Conservation (phyloP, 345 rosid genomes). For the Bruguiera parviflora region DNA sequence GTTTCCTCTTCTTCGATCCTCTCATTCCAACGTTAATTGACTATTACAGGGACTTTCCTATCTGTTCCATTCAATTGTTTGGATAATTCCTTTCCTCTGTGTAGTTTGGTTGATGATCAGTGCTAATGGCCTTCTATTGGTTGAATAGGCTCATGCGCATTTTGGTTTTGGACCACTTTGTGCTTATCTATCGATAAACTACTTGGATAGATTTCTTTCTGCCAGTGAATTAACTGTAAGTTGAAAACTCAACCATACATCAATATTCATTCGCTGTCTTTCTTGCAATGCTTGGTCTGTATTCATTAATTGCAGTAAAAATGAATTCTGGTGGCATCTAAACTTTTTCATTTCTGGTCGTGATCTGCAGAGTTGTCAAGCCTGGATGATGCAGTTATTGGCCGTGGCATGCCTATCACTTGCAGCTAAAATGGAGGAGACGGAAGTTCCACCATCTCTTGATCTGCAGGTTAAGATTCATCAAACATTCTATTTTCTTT, state of each 20-base stretch:
- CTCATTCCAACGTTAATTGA: not conserved
- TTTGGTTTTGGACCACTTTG: slow-evolving; percentile 68
- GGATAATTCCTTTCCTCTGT: slow-evolving; percentile 8
- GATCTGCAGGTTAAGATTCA: slow-evolving; percentile 56
- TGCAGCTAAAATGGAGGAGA: slow-evolving; percentile 79
- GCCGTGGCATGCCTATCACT: slow-evolving; percentile 74
- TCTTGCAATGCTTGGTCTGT: not conserved
- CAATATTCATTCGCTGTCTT: not conserved
- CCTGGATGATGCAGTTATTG: slow-evolving; percentile 63
- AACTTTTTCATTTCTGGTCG: not conserved
- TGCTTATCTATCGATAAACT: slow-evolving; percentile 52
- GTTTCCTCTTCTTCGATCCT: slow-evolving; percentile 3
- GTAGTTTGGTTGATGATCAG: slow-evolving; percentile 15
- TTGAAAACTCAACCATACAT: not conserved
- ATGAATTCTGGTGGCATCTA: slow-evolving; percentile 6
- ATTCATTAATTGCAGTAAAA: not conserved
- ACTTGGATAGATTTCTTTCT: slow-evolving; percentile 75
- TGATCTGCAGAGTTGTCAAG: slow-evolving; percentile 50
- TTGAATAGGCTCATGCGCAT: slow-evolving; percentile 56
- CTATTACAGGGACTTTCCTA: slow-evolving; percentile 1
- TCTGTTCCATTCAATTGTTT: slow-evolving; percentile 26
- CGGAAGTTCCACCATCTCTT: slow-evolving; percentile 50
- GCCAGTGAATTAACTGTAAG: slow-evolving; percentile 64
- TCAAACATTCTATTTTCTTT: not conserved
- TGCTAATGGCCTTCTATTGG: slow-evolving; percentile 17